Base-by-base conservation (phyloP, 306 rosid species). In the Casuarina cunninghamiana region DNA sequence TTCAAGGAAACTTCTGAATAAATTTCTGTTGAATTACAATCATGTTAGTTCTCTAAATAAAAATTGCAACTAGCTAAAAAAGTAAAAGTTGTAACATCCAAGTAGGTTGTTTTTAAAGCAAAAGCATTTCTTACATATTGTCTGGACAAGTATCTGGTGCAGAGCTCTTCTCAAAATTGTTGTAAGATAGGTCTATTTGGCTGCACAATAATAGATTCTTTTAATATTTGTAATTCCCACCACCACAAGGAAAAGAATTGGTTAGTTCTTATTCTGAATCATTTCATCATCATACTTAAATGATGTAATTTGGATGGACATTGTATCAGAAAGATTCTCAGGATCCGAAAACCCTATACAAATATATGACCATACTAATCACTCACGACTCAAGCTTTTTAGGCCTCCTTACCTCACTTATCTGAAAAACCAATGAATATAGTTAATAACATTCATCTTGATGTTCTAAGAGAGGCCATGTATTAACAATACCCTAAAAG, bases 1-100 rank as follows among this genome's bases (percentile, higher is more conserved):
- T n/a, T 53, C 3, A 19, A 46, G 38, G 72, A 65, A 45, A 71
- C 85, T 81, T 65, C 70, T 77, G 55, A 53, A 81, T 81, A 81
- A 54, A 75, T 77, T 81, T 54, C 85, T 81, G 81, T 62, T 53
- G 44, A 43, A 46, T 46, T n/a, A 32, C 3, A 7, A 43, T 32
- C 35, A 43, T 62, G 5, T 42, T 71, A 43, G 71, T 35, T 44
- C 51, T 3, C 12, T 2, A 26, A 54, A 51, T 16, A 17, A 16
- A 32, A 5, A 48, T 3, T 2, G 11, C 51, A 90, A 90, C 46
- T 57, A 10, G 16, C 37, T 37, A 37, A 19, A 62, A 62, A 62
- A 42, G 37, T 26, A 26, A 26, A 26, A 26, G 32, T 26, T 26
- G 32, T 16, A 66, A 16, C 10, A 57, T 57, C 5, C 16, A 54